Evolutionary conservation across 2,329 filamentous ascomycete species (phyloP).

Genomic region (Paramyrothecium sp.): DNA sequence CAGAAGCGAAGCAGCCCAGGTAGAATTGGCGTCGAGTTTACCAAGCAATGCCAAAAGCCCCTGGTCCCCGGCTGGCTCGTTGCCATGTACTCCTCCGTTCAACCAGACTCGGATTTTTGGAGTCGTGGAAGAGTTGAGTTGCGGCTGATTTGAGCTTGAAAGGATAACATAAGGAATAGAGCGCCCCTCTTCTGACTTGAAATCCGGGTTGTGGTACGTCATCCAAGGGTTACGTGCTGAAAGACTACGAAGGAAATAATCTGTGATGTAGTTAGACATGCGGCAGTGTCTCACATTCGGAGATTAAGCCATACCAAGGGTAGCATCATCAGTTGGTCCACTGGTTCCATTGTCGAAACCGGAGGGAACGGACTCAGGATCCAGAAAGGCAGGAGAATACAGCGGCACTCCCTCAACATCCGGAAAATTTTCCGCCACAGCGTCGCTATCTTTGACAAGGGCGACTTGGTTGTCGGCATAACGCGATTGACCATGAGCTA

Average conservation of each 20-base stretch:
- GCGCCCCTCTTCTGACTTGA: slow-evolving; percentile 19
- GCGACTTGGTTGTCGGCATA: slow-evolving; percentile 24
- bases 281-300: neutral
- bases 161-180: slow-evolving; percentile 18
- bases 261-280: neutral
- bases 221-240: slow-evolving; percentile 18
- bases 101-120: slow-evolving; percentile 27
- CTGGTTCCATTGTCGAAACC: slow-evolving; percentile 23
- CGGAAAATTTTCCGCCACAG: slow-evolving; percentile 19
- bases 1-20: slow-evolving; percentile 24
- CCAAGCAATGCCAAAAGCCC: slow-evolving; percentile 25
- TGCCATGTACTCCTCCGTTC: slow-evolving; percentile 28
- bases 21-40: slow-evolving; percentile 22
- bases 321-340: slow-evolving; percentile 21
- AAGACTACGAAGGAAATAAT: slow-evolving; percentile 18
- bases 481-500: slow-evolving; percentile 13
- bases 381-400: slow-evolving; percentile 21
- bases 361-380: slow-evolving; percentile 15
- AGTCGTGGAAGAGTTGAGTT: no score
- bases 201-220: slow-evolving; percentile 17
- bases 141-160: neutral
- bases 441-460: slow-evolving; percentile 16
- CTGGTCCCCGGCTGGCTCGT: slow-evolving; percentile 29
- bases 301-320: neutral
- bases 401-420: slow-evolving; percentile 17